Percentiles rank a stretch among this genome's conserved stretches.
These are phyloP conservation scores for Carex myosuroides DNA, from an alignment of 176 grass and related monocot genomes.

Conservation along the genomic window DNA sequence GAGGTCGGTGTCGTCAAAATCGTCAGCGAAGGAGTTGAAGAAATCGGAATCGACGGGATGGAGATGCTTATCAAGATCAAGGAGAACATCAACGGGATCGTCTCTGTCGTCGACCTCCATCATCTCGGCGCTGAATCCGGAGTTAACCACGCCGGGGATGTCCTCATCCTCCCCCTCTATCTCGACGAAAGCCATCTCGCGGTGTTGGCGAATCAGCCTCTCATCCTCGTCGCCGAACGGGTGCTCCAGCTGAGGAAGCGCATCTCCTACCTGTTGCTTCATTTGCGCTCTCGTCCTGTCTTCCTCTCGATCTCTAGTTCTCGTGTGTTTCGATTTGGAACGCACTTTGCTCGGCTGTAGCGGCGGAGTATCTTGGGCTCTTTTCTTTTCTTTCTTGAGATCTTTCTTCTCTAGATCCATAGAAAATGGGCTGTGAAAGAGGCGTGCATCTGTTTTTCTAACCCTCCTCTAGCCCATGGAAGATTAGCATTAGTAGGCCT, in stretches of 20 bases:
- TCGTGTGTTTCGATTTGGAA: neutral
- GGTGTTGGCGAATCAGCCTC: neutral
- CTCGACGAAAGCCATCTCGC: neutral
- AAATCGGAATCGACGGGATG: conserved; percentile 15
- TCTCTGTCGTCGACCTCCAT: conserved; percentile 24
- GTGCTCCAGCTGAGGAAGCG: neutral
- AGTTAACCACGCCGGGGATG: neutral
- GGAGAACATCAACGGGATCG: conserved; percentile 5
- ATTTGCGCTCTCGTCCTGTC: neutral
- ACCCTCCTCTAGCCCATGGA: too few relatives aligned
- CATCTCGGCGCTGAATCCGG: conserved; percentile 8
- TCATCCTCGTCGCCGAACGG: conserved; percentile 3
- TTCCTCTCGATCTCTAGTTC: neutral
- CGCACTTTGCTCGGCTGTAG: neutral
- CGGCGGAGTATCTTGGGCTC: neutral
- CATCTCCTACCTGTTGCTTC: neutral
- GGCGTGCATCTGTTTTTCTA: too few relatives aligned
- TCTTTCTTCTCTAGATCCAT: too few relatives aligned
- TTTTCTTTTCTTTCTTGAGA: too few relatives aligned
- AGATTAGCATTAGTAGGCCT: too few relatives aligned
- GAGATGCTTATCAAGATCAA: conserved; percentile 16
- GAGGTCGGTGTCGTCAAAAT: conserved; percentile 24
- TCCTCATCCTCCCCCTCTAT: conserved; percentile 22
- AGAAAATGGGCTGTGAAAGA: too few relatives aligned
- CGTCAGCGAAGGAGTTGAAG: conserved; percentile 22